These are phyloP conservation scores for Acer saccharum DNA, from an alignment of 345 rosid species.

Conservation along the genomic window DNA sequence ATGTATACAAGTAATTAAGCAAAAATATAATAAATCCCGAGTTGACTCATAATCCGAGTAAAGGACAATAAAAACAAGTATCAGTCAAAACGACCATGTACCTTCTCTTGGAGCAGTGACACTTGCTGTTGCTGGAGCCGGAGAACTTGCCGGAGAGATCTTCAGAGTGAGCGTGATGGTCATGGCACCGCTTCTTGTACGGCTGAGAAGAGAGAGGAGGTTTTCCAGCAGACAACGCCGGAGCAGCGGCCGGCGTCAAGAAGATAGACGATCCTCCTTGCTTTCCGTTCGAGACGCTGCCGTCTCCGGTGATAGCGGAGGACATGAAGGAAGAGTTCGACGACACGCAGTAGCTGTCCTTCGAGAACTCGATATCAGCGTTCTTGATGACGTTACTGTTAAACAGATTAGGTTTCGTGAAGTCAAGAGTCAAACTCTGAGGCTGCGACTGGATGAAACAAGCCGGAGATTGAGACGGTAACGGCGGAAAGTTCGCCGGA, in stretches of 20 bases:
- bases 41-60: too few relatives aligned
- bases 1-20: too few relatives aligned
- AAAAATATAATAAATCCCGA: too few relatives aligned
- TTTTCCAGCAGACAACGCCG: slow-evolving; percentile 62
- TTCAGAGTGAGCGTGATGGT: slow-evolving; percentile 67
- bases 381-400: slow-evolving; percentile 40
- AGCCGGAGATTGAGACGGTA: slow-evolving; percentile 27
- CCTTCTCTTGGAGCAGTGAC: slow-evolving; percentile 93
- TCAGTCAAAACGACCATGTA: slow-evolving; percentile 26
- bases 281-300: slow-evolving; percentile 89
- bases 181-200: slow-evolving; percentile 68
- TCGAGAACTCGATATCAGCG: slow-evolving; percentile 60
- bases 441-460: slow-evolving; percentile 54
- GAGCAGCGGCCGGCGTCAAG: slow-evolving; percentile 41
- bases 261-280: slow-evolving; percentile 73
- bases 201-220: slow-evolving; percentile 71
- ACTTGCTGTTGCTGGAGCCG: slow-evolving; percentile 64
- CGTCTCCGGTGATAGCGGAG: slow-evolving; percentile 88
- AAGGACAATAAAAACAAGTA: too few relatives aligned
- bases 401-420: slow-evolving; percentile 60
- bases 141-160: slow-evolving; percentile 59
- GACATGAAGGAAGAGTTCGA: slow-evolving; percentile 90
- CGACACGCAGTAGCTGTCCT: slow-evolving; percentile 77
- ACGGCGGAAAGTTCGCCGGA: slow-evolving; percentile 18
- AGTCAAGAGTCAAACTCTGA: slow-evolving; percentile 78